Evolutionary conservation across 805 yeast species (phyloP).

Genomic region (Metschnikowia sp.): DNA sequence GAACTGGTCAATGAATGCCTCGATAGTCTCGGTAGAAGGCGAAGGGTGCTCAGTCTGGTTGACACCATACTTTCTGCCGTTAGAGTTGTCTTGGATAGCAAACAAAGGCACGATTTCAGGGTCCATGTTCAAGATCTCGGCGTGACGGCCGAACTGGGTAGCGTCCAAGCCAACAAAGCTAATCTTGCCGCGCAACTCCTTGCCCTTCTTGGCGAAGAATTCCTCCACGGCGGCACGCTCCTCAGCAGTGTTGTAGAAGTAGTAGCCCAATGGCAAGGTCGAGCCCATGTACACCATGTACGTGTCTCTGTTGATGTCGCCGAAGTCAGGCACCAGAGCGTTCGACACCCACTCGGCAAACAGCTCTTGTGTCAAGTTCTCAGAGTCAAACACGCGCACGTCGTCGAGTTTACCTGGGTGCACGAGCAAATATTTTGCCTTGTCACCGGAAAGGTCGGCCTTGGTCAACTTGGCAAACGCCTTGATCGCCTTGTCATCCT

Average conservation of each 20-base stretch:
- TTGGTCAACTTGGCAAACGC: conserved; percentile 34
- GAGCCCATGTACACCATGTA: conserved; percentile 72
- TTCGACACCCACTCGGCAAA: conserved; percentile 48
- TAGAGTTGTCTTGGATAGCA: conserved; percentile 71
- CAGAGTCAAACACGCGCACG: conserved; percentile 46
- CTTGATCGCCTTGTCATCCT: conserved; percentile 38
- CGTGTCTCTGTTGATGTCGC: conserved; percentile 80
- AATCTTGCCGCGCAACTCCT: conserved; percentile 71
- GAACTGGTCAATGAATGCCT: conserved; percentile 61
- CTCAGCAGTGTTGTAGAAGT: conserved; percentile 71
- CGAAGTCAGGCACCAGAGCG: conserved; percentile 79
- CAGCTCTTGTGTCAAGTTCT: conserved; percentile 24
- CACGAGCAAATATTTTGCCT: conserved; percentile 43
- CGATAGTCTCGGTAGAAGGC: conserved; percentile 46
- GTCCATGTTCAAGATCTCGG: conserved; percentile 77
- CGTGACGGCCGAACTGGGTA: conserved; percentile 75
- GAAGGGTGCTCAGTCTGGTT: conserved; percentile 54
- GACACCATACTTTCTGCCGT: conserved; percentile 75
- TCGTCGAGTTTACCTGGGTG: conserved; percentile 43
- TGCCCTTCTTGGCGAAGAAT: conserved; percentile 60
- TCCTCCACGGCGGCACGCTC: conserved; percentile 57
- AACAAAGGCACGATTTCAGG: conserved; percentile 81
- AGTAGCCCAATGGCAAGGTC: conserved; percentile 78
- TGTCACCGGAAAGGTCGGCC: conserved; percentile 22
- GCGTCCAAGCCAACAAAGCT: conserved; percentile 92